Percentiles rank a stretch among this genome's conserved stretches.
phyloP scores from a whole-genome alignment of 2,329 filamentous ascomycete species.

The Penicillium sclerotigenum region DNA sequence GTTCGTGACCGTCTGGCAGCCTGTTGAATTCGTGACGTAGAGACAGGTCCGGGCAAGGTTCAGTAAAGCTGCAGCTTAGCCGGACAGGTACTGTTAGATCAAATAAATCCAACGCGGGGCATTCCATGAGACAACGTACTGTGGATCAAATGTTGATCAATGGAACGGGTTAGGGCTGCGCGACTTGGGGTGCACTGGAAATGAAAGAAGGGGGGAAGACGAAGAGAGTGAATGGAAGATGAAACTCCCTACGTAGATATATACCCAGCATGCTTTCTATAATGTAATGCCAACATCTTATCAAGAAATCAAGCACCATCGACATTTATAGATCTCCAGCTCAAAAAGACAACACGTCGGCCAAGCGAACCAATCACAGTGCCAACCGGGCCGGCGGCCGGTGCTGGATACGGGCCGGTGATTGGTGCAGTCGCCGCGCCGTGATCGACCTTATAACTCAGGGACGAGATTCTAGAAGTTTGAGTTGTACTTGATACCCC shows the following conservation, averaged over 20 bases:
- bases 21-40: neutral
- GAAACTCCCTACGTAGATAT: constrained; percentile 9
- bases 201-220: neutral
- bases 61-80: neutral
- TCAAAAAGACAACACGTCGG: constrained; percentile 16
- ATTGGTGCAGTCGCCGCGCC: constrained; percentile 12
- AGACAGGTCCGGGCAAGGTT: neutral
- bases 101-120: constrained; percentile 21
- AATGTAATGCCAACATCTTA: constrained; percentile 19
- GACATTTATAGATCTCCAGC: constrained; percentile 23
- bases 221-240: constrained; percentile 1
- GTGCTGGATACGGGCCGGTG: constrained; percentile 12
- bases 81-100: constrained; percentile 13
- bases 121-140: constrained; percentile 19
- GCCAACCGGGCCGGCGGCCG: constrained; percentile 21
- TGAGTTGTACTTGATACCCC: neutral
- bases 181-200: neutral
- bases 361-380: constrained; percentile 15
- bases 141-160: constrained; percentile 15
- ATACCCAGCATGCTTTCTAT: neutral
- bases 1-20: constrained; percentile 2
- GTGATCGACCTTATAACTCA: constrained; percentile 20
- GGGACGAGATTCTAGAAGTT: constrained; percentile 23
- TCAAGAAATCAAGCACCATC: constrained; percentile 12
- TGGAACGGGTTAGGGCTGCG: neutral